phyloP scores from a whole-genome alignment of 345 rosid species.

The Kernera saxatilis region DNA sequence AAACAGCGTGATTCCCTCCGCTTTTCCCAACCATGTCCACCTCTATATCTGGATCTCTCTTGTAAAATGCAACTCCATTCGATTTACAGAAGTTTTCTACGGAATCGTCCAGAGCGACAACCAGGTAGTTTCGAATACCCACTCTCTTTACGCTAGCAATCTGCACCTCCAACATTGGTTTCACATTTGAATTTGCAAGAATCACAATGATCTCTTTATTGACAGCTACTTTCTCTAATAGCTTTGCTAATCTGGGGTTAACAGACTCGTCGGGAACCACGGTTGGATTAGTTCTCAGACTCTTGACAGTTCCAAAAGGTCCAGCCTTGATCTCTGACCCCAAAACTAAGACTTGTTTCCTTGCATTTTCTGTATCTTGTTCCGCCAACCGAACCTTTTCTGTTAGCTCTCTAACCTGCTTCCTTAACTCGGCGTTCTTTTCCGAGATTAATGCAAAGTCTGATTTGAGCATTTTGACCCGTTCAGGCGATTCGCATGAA shows the following conservation, averaged over 20 bases:
- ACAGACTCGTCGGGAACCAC: constrained; percentile 67
- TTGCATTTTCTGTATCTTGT: constrained; percentile 56
- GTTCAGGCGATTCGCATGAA: constrained; percentile 59
- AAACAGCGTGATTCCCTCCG: constrained; percentile 76
- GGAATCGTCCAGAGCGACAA: constrained; percentile 61
- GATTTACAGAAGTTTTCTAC: constrained; percentile 51
- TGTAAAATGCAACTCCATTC: constrained; percentile 58
- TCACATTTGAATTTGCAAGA: constrained; percentile 79
- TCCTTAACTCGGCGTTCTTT: constrained; percentile 54
- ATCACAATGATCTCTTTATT: constrained; percentile 71
- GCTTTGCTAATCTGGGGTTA: constrained; percentile 69
- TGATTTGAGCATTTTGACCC: constrained; percentile 53
- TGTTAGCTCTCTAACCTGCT: constrained; percentile 52
- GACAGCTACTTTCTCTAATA: constrained; percentile 60
- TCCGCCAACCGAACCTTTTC: constrained; percentile 51
- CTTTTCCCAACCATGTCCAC: constrained; percentile 53
- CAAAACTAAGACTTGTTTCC: constrained; percentile 60
- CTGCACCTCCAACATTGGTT: constrained; percentile 65
- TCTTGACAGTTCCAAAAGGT: constrained; percentile 75
- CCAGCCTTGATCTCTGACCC: constrained; percentile 73
- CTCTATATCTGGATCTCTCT: constrained; percentile 62
- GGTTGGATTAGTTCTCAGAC: constrained; percentile 57
- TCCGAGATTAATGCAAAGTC: constrained; percentile 50
- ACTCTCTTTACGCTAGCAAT: constrained; percentile 65
- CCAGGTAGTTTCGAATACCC: constrained; percentile 64